Evolutionary conservation across 768 basidiomycete genomes (phyloP).

Genomic region (Trametes coccinea): DNA sequence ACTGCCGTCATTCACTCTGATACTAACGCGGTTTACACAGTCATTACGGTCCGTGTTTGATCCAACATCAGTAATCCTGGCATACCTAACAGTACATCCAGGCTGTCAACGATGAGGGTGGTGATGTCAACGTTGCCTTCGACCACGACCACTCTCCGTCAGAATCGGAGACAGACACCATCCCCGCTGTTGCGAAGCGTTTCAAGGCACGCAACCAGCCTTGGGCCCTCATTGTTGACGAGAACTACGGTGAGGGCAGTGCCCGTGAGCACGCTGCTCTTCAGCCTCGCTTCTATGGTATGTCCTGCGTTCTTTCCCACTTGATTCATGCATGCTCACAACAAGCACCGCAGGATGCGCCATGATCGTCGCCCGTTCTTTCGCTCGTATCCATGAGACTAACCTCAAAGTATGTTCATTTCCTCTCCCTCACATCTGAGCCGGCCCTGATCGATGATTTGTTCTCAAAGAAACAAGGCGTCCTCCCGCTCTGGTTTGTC

Average conservation of each 20-base stretch:
- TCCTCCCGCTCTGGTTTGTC: slow-evolving; percentile 92
- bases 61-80: background rate
- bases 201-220: slow-evolving; percentile 82
- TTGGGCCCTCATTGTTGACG: slow-evolving; percentile 93
- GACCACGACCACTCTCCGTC: slow-evolving; percentile 59
- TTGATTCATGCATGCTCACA: background rate
- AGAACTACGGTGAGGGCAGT: slow-evolving; percentile 97
- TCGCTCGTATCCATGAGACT: slow-evolving; percentile 98
- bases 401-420: slow-evolving; percentile 74
- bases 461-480: slow-evolving; percentile 83
- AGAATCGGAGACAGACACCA: slow-evolving; percentile 65
- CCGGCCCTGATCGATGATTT: slow-evolving; percentile 12
- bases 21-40: slow-evolving; percentile 38
- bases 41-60: slow-evolving; percentile 67
- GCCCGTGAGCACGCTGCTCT: slow-evolving; percentile 97
- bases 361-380: slow-evolving; percentile 88
- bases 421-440: background rate
- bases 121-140: slow-evolving; percentile 88
- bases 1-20: background rate
- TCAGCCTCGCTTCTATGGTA: slow-evolving; percentile 93
- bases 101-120: slow-evolving; percentile 94
- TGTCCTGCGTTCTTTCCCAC: slow-evolving; percentile 10
- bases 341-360: slow-evolving; percentile 58
- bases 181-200: slow-evolving; percentile 87
- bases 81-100: slow-evolving; percentile 27